Conservation (phyloP, 2,329 filamentous ascomycete genomes). For the Fusarium succisae region DNA sequence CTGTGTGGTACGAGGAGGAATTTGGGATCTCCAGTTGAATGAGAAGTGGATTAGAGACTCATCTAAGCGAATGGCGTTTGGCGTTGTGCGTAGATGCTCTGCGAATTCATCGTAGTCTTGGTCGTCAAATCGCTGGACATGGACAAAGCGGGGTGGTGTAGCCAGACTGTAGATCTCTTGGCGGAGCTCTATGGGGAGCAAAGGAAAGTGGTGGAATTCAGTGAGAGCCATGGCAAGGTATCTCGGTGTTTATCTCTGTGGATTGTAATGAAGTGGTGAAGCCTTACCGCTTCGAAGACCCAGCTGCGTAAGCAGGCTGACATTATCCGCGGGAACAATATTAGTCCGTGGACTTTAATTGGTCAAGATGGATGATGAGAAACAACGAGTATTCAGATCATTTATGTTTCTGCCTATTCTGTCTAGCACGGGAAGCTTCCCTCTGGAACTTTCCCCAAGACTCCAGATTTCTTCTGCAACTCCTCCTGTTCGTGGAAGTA, state of each 20-base stretch:
- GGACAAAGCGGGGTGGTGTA: neutral
- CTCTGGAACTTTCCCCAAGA: constrained; percentile 14
- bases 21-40: neutral
- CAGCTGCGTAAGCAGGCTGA: neutral
- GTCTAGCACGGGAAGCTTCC: constrained; percentile 15
- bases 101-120: neutral
- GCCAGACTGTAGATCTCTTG: neutral
- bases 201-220: neutral
- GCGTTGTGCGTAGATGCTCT: neutral
- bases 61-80: neutral
- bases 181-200: neutral
- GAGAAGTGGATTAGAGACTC: neutral
- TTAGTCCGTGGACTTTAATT: neutral
- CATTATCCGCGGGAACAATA: neutral
- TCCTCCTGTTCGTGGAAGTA: constrained; percentile 24
- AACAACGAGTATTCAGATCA: neutral
- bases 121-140: neutral
- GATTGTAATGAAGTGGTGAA: neutral
- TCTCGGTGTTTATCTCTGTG: too few relatives aligned
- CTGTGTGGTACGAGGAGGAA: neutral
- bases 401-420: neutral
- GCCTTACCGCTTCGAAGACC: neutral
- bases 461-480: constrained; percentile 2
- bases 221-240: neutral
- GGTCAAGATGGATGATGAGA: neutral